Conservation (phyloP, 306 rosid species). For the Albizia julibrissin region DNA sequence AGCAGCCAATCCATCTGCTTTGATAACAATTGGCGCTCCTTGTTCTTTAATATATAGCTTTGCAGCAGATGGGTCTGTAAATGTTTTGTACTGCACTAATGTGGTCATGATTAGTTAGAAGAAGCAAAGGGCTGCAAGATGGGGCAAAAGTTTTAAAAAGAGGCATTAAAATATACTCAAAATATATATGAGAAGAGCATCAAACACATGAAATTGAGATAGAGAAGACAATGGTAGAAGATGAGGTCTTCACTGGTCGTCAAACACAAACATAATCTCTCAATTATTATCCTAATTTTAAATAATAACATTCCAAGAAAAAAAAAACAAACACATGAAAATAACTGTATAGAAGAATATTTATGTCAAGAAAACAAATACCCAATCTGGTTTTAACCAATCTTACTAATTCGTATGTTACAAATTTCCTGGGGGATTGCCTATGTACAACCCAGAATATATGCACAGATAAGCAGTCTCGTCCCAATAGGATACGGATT, state of each 20-base stretch:
- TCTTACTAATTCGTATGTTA: not conserved
- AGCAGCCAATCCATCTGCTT: slow-evolving; percentile 98
- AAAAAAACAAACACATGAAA: not conserved
- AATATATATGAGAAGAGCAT: not conserved
- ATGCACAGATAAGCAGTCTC: not conserved
- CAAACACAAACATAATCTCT: not conserved
- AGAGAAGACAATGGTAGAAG: not conserved
- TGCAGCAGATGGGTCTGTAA: slow-evolving; percentile 75
- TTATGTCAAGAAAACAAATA: not conserved
- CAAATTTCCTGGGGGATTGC: not conserved
- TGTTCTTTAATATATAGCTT: slow-evolving; percentile 80
- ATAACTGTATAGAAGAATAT: not conserved
- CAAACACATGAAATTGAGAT: not conserved
- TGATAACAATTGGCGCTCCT: slow-evolving; percentile 82
- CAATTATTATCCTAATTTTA: not conserved
- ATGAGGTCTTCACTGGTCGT: not conserved
- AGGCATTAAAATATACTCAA: too few species aligned
- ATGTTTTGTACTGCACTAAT: slow-evolving; percentile 78
- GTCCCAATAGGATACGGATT: not conserved
- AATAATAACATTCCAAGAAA: not conserved
- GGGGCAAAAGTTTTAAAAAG: not conserved
- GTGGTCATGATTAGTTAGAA: slow-evolving; percentile 28
- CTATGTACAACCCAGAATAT: not conserved
- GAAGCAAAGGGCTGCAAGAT: slow-evolving; percentile 12
- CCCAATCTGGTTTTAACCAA: not conserved